These are phyloP conservation scores for Triangularia verruculosa DNA, from an alignment of 2,329 filamentous ascomycete genomes.

Conservation along the genomic window DNA sequence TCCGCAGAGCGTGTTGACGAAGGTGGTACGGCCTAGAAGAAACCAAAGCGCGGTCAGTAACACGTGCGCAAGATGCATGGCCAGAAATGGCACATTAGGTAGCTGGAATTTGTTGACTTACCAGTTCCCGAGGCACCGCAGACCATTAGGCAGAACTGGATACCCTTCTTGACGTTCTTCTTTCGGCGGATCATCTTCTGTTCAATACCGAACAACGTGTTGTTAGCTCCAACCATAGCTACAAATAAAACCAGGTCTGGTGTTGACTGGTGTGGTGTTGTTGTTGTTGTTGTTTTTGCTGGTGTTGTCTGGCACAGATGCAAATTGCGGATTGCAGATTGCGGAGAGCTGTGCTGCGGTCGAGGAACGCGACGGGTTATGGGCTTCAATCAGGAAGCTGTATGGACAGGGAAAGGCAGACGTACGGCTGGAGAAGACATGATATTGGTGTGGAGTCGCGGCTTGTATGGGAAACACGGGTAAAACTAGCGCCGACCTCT, in stretches of 20 bases:
- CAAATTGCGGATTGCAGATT: neutral
- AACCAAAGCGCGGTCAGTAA: neutral
- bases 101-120: conserved; percentile 47
- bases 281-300: no score
- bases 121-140: conserved; percentile 98
- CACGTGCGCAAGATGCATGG: neutral
- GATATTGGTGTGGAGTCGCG: conserved; percentile 24
- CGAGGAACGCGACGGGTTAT: neutral
- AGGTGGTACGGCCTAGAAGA: conserved; percentile 82
- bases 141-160: conserved; percentile 99
- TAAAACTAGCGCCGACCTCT: conserved; percentile 24
- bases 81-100: conserved; percentile 17
- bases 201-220: conserved; percentile 26
- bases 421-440: conserved; percentile 37
- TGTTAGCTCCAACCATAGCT: conserved; percentile 29
- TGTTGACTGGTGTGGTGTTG: conserved; percentile 11
- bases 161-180: conserved; percentile 99
- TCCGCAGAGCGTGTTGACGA: conserved; percentile 98
- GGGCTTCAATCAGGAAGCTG: conserved; percentile 1
- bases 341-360: neutral
- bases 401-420: conserved; percentile 24
- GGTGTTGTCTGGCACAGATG: conserved; percentile 2
- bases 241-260: neutral
- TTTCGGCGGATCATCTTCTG: conserved; percentile 97
- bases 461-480: conserved; percentile 20